Conservation (phyloP, 495 filamentous ascomycete species). For the Copromyces sp. region DNA sequence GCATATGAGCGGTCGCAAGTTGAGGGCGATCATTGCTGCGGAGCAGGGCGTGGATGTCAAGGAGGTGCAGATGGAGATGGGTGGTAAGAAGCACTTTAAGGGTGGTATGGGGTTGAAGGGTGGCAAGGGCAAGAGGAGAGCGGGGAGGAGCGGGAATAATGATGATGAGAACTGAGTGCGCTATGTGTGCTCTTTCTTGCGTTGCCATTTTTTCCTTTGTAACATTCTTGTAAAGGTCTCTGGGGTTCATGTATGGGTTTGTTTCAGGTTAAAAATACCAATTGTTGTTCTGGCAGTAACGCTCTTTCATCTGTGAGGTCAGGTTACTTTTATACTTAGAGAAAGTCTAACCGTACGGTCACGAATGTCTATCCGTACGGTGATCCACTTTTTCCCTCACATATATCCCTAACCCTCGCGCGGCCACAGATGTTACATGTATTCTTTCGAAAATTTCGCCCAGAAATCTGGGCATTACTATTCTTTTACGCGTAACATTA, state of each 20-base stretch:
- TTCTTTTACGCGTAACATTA: too few relatives aligned
- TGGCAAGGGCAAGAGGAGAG: conserved; percentile 21
- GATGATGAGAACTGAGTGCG: conserved; percentile 13
- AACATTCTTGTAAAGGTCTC: not conserved
- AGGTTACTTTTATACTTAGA: not conserved
- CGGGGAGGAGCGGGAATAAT: conserved; percentile 13
- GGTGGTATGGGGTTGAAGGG: conserved; percentile 52
- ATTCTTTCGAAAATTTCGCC: too few relatives aligned
- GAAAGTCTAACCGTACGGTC: too few relatives aligned
- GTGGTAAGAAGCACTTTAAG: conserved; percentile 95
- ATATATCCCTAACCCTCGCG: too few relatives aligned
- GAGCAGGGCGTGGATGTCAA: conserved; percentile 78
- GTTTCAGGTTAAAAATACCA: not conserved
- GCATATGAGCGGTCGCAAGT: conserved; percentile 71
- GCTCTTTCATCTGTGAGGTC: not conserved
- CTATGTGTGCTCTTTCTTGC: not conserved
- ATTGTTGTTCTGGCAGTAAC: not conserved
- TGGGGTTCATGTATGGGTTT: not conserved
- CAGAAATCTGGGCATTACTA: too few relatives aligned
- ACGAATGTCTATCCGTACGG: too few relatives aligned
- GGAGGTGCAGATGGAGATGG: conserved; percentile 52
- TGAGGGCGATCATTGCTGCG: conserved; percentile 70
- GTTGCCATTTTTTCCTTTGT: not conserved
- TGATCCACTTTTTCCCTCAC: too few relatives aligned
- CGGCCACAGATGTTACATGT: too few relatives aligned